Evolutionary conservation across 306 rosid genomes (phyloP).

Genomic region (Quercus variabilis): DNA sequence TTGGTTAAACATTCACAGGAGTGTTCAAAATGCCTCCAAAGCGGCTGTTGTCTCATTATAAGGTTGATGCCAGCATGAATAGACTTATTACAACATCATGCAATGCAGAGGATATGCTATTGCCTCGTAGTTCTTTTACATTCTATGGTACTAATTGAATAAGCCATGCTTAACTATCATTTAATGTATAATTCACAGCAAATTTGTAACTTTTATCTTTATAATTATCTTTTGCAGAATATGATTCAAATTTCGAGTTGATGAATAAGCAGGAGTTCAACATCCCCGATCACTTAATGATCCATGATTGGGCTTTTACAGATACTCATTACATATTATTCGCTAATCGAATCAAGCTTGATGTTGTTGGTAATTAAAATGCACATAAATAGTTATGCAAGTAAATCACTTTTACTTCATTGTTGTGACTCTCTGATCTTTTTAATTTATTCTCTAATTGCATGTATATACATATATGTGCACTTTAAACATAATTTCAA

Average conservation of each 20-base stretch:
- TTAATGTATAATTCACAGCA: neutral
- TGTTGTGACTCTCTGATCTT: no score
- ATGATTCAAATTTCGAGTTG: slow-evolving; percentile 55
- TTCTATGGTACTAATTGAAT: slow-evolving; percentile 41
- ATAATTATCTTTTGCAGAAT: slow-evolving; percentile 38
- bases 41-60: slow-evolving; percentile 84
- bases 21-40: slow-evolving; percentile 91
- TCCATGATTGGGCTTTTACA: slow-evolving; percentile 96
- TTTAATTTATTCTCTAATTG: no score
- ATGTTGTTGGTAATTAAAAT: slow-evolving; percentile 45
- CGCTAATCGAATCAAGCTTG: slow-evolving; percentile 92
- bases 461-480: no score
- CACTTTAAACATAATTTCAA: no score
- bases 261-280: slow-evolving; percentile 52
- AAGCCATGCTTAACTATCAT: neutral
- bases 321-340: slow-evolving; percentile 70
- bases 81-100: slow-evolving; percentile 71
- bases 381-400: neutral
- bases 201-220: neutral
- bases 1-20: slow-evolving; percentile 36
- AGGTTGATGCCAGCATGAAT: slow-evolving; percentile 53
- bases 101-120: slow-evolving; percentile 94
- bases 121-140: slow-evolving; percentile 71
- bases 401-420: neutral
- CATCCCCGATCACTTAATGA: slow-evolving; percentile 86